Base-by-base conservation (phyloP, 2,329 filamentous ascomycete genomes). In the Magnaporthiopsis poae region DNA sequence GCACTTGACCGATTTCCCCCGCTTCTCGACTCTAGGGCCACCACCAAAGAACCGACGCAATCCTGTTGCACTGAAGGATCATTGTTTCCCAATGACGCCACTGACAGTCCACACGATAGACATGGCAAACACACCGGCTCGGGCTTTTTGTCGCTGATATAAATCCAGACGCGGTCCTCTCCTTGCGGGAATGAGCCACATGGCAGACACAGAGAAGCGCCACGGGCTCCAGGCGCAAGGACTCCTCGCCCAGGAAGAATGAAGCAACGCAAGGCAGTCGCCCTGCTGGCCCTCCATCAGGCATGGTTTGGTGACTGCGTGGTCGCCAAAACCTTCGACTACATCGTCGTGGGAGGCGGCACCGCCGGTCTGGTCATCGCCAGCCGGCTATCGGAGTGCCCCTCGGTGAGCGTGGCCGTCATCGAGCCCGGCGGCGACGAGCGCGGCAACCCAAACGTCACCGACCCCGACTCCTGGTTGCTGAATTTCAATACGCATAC, bases 261-360 rank as follows among this genome's bases (percentile, higher is more conserved):
- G 46, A 25, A 56, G 21, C 18, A 25, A 25, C 9, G 7, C 21
- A 56, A 21, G 46, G 8, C 21, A 56, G n/a, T 7, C 21, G 18
- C n/a, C 7, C 18, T 56, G 15, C 3, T 56, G 7, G 46, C 21
- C 21, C 46, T 56, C 46, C n/a, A 11, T 18, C 46, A 21, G 2
- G 18, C 46, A 56, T 56, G 46, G 63, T 18, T 60, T 25, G 29
- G 27, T 29, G 46, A 21, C 27, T 13, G 11, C 27, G 36, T 29
- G 29, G 11, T 35, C 15, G 64, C 64, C n/a, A 60, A 65, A 59
- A n/a, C 33, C 2, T 74, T 73, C 62, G 73, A 74, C 67, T 76
- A 74, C 67, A 69, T 80, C 25, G 73, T 81, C 60, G 72, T 79
- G 29, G 80, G 80, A 18, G 80, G 78, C 25, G 80, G 80, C 3